These are phyloP conservation scores for Myxozyma geophila DNA, from an alignment of 805 yeast genomes.

Conservation along the genomic window DNA sequence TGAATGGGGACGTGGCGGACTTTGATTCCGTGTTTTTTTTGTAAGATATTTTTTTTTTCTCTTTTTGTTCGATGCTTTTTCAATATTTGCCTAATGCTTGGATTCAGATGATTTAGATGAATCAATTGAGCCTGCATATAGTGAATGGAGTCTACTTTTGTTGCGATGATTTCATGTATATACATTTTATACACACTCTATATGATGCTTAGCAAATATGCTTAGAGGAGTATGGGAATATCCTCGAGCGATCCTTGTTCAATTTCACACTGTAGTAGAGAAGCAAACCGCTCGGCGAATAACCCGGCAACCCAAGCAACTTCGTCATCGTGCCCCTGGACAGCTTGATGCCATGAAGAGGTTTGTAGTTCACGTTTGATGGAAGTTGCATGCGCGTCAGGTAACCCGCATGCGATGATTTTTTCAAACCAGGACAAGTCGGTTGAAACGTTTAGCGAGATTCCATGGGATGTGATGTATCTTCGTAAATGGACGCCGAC, in stretches of 20 bases:
- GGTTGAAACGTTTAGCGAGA: conserved; percentile 77
- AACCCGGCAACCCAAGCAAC: conserved; percentile 15
- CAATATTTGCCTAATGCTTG: neutral
- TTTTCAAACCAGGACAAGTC: conserved; percentile 72
- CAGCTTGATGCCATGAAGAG: neutral
- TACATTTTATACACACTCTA: neutral
- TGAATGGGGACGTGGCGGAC: conserved; percentile 9
- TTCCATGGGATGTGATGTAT: conserved; percentile 85
- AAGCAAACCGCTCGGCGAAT: conserved; percentile 1
- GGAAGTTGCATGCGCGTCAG: conserved; percentile 62
- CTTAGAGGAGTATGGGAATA: neutral
- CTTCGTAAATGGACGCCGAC: conserved; percentile 87
- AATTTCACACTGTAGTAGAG: neutral
- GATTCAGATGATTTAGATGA: neutral
- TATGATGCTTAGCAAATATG: too few relatives aligned
- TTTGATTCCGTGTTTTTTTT: neutral
- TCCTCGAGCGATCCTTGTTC: neutral
- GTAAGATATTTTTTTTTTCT: neutral
- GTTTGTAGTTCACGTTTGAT: conserved; percentile 43
- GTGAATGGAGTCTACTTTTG: conserved; percentile 3
- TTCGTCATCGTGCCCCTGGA: neutral
- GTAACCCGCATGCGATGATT: conserved; percentile 85
- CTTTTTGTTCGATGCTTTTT: neutral
- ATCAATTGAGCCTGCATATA: conserved; percentile 3
- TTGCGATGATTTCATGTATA: neutral